phyloP scores from a whole-genome alignment of 306 rosid species.

The Prinsepia uniflora region DNA sequence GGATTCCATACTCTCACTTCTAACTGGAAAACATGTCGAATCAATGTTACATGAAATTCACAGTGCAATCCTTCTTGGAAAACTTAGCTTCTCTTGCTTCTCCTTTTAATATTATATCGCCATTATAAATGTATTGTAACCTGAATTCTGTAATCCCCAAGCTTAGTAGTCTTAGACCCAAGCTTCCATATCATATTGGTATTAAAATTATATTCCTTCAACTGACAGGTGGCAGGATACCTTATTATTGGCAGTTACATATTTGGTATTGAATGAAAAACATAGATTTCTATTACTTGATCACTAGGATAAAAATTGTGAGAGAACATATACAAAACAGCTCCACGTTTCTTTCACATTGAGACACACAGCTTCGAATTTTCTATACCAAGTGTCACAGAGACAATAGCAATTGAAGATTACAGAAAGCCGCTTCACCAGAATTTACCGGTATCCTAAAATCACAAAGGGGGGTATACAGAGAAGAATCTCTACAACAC shows the following conservation, averaged over 20 bases:
- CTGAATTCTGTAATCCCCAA: neutral
- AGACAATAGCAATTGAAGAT: neutral
- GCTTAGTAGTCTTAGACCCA: neutral
- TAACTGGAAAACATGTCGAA: neutral
- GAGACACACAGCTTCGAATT: neutral
- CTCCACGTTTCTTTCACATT: neutral
- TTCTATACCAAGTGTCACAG: neutral
- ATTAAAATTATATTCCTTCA: neutral
- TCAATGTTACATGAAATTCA: neutral
- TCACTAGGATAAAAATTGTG: neutral
- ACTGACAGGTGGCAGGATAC: neutral
- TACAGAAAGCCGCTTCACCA: neutral
- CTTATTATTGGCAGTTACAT: neutral
- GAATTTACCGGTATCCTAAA: neutral
- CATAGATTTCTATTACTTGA: neutral
- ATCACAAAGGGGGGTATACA: neutral
- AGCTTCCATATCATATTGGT: neutral
- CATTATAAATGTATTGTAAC: neutral
- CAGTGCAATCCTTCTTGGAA: neutral
- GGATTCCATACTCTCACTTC: no score
- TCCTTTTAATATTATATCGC: neutral
- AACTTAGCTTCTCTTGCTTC: neutral
- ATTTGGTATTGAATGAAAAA: neutral
- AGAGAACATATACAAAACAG: neutral
- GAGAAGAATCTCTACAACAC: neutral